Conservation (phyloP, 148 eudicot species). For the Cornus florida region DNA sequence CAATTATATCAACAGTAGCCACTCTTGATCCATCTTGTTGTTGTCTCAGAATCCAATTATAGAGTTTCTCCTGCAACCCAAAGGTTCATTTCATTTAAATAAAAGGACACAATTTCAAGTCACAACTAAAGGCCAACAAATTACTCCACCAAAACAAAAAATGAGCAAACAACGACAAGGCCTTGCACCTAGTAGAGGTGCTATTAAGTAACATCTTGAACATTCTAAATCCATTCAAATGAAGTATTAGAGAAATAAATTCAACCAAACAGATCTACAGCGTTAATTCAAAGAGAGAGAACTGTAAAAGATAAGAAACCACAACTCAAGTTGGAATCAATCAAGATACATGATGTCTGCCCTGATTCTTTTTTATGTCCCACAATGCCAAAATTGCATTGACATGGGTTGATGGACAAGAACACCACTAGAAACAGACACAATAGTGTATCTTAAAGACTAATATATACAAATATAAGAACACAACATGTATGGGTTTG, state of each 20-base stretch:
- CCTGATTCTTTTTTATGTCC: too few relatives aligned
- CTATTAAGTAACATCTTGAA: background rate
- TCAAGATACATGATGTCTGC: too few relatives aligned
- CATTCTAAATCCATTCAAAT: background rate
- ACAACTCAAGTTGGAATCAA: background rate
- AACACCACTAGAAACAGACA: too few relatives aligned
- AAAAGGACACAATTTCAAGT: background rate
- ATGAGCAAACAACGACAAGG: background rate
- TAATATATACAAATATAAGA: too few relatives aligned
- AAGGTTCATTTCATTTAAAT: background rate
- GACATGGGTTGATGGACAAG: too few relatives aligned
- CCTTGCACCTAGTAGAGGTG: background rate
- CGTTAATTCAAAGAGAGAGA: background rate
- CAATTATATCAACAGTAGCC: constrained; percentile 36
- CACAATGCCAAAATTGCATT: too few relatives aligned
- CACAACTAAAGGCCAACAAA: background rate
- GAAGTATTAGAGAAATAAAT: background rate
- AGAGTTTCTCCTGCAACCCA: constrained; percentile 46
- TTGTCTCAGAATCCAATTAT: constrained; percentile 55
- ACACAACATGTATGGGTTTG: too few relatives aligned
- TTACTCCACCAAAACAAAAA: background rate
- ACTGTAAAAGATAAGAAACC: background rate
- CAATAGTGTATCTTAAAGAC: too few relatives aligned
- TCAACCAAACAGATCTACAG: background rate
- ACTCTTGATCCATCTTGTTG: constrained; percentile 56